These are phyloP conservation scores for Aspergillus aculeatus DNA, from an alignment of 2,329 filamentous ascomycete species.

Conservation along the genomic window DNA sequence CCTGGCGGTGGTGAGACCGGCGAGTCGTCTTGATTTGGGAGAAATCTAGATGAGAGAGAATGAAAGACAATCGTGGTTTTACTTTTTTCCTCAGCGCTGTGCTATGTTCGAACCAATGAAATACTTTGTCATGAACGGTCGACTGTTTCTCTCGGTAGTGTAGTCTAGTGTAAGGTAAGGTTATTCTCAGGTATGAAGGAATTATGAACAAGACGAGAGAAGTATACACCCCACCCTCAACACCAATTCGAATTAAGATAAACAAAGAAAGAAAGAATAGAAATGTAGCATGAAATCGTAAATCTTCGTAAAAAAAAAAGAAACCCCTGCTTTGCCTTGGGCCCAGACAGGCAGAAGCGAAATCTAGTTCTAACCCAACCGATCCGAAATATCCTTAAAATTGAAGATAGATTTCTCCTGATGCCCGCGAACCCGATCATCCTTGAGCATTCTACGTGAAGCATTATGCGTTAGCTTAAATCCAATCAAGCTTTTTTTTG, in stretches of 20 bases:
- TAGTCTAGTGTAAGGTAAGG: not conserved
- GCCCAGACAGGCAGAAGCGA: too few relatives aligned
- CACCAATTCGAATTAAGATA: not conserved
- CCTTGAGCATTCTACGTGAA: slow-evolving; percentile 72
- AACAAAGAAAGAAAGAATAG: not conserved
- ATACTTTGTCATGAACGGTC: not conserved
- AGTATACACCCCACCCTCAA: not conserved
- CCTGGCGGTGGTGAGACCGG: slow-evolving; percentile 44
- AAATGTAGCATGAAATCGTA: slow-evolving; percentile 27
- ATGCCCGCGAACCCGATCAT: slow-evolving; percentile 70
- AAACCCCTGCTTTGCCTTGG: too few relatives aligned
- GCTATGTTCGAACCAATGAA: slow-evolving; percentile 13
- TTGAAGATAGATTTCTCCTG: slow-evolving; percentile 70
- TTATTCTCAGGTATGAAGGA: not conserved
- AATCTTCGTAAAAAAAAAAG: slow-evolving; percentile 28
- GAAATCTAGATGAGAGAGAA: slow-evolving; percentile 10
- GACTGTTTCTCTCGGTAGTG: not conserved
- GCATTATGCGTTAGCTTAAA: not conserved
- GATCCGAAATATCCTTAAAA: slow-evolving; percentile 70
- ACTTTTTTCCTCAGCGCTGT: slow-evolving; percentile 20
- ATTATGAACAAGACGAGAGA: not conserved
- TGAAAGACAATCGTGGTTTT: not conserved
- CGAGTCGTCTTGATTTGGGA: slow-evolving; percentile 19
- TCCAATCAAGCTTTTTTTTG: not conserved
- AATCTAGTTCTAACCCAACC: slow-evolving; percentile 59